Percentiles rank a stretch among this genome's conserved stretches.
Evolutionary conservation across 495 filamentous ascomycete genomes (phyloP).

Genomic region (Aspergillus taichungensis): DNA sequence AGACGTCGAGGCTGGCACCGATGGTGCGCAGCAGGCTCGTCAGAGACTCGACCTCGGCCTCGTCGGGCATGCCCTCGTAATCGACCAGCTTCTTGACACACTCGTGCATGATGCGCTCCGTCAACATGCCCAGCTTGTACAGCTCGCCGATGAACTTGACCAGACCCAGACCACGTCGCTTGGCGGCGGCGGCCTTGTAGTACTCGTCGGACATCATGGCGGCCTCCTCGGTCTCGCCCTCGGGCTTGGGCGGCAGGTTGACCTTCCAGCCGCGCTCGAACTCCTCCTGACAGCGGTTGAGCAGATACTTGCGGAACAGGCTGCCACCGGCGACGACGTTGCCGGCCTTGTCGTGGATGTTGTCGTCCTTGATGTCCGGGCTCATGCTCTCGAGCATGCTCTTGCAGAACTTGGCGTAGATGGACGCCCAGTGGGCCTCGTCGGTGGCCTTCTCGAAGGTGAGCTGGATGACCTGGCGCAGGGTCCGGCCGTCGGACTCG

Average conservation of each 20-base stretch:
- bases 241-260: conserved; percentile 72
- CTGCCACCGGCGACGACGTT: conserved; percentile 84
- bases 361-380: conserved; percentile 89
- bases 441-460: conserved; percentile 99
- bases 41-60: conserved; percentile 91
- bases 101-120: conserved; percentile 98
- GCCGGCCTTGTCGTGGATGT: conserved; percentile 74
- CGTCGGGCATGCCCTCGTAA: conserved; percentile 87
- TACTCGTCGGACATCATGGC: conserved; percentile 93
- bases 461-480: conserved; percentile 96
- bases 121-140: conserved; percentile 97
- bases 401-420: conserved; percentile 99
- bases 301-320: conserved; percentile 95
- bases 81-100: conserved; percentile 96
- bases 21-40: conserved; percentile 88
- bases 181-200: conserved; percentile 90
- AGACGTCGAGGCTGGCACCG: conserved; percentile 70
- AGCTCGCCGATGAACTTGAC: conserved; percentile 99
- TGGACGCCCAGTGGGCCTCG: conserved; percentile 96
- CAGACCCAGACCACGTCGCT: conserved; percentile 92
- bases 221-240: conserved; percentile 63
- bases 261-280: conserved; percentile 98
- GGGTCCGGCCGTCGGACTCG: conserved; percentile 85
- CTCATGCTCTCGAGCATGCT: conserved; percentile 95
- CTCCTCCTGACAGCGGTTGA: conserved; percentile 97